These are phyloP conservation scores for Picea sitchensis DNA, from an alignment of 75 land plant genomes.

Conservation along the genomic window DNA sequence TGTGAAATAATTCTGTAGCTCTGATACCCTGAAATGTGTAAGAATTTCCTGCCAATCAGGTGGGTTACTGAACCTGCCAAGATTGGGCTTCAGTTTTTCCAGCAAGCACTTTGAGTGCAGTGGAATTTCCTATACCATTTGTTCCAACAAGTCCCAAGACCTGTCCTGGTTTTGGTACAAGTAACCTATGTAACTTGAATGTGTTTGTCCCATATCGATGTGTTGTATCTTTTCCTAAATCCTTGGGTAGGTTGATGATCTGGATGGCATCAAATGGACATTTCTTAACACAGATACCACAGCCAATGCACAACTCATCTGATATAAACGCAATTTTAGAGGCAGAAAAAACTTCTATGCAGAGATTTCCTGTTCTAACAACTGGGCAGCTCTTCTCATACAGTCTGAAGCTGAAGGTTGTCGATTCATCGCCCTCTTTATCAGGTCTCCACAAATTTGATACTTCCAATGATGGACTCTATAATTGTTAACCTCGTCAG, in stretches of 20 bases:
- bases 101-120: conserved; percentile 47
- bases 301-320: too few species aligned
- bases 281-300: too few species aligned
- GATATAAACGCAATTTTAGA: too few species aligned
- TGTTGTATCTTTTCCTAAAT: not conserved
- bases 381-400: too few species aligned
- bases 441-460: too few species aligned
- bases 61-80: conserved; percentile 41
- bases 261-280: too few species aligned
- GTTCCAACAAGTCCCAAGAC: conserved; percentile 50
- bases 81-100: conserved; percentile 51
- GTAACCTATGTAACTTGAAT: not conserved
- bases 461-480: conserved; percentile 29
- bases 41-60: conserved; percentile 56
- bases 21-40: conserved; percentile 47
- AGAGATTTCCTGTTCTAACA: not conserved
- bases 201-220: not conserved
- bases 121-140: conserved; percentile 50
- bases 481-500: conserved; percentile 30
- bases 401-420: too few species aligned
- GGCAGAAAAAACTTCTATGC: too few species aligned
- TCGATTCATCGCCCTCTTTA: too few species aligned
- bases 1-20: conserved; percentile 49
- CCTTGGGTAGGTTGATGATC: too few species aligned
- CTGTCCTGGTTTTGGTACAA: conserved; percentile 36